These are phyloP conservation scores for Suillus decipiens DNA, from an alignment of 768 basidiomycete species.

Conservation along the genomic window DNA sequence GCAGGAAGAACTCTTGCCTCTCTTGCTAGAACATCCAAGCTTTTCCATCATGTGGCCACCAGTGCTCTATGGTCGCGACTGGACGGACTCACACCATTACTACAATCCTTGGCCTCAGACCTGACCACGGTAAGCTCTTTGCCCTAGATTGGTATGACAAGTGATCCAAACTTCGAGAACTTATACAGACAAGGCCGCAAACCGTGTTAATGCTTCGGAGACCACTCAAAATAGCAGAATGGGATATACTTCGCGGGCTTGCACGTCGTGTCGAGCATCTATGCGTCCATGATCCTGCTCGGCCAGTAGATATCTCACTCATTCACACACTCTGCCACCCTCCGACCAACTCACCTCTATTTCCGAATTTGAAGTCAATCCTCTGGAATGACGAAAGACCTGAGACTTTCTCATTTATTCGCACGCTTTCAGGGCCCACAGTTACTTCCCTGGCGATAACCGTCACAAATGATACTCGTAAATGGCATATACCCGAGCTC, in stretches of 20 bases:
- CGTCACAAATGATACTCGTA: neutral
- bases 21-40: slow-evolving; percentile 16
- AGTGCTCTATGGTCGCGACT: slow-evolving; percentile 10
- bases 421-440: slow-evolving; percentile 8
- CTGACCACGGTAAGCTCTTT: slow-evolving; percentile 1
- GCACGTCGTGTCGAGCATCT: slow-evolving; percentile 7
- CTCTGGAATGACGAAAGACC: slow-evolving; percentile 7
- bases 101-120: slow-evolving; percentile 6
- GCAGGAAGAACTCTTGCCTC: slow-evolving; percentile 13
- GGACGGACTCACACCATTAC: slow-evolving; percentile 8
- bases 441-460: slow-evolving; percentile 5
- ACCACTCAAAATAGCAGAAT: slow-evolving; percentile 7
- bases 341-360: slow-evolving; percentile 4
- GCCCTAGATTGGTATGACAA: neutral
- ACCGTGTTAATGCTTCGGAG: neutral
- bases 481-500: slow-evolving; percentile 2
- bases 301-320: slow-evolving; percentile 3
- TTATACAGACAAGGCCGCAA: neutral
- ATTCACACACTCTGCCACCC: slow-evolving; percentile 8
- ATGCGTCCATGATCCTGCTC: neutral
- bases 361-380: slow-evolving; percentile 6
- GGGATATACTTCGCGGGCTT: slow-evolving; percentile 4
- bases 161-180: neutral
- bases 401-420: slow-evolving; percentile 10
- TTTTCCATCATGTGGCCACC: slow-evolving; percentile 14